Conservation (phyloP, 164 flowering plant genomes). For the Litsea cubeba region DNA sequence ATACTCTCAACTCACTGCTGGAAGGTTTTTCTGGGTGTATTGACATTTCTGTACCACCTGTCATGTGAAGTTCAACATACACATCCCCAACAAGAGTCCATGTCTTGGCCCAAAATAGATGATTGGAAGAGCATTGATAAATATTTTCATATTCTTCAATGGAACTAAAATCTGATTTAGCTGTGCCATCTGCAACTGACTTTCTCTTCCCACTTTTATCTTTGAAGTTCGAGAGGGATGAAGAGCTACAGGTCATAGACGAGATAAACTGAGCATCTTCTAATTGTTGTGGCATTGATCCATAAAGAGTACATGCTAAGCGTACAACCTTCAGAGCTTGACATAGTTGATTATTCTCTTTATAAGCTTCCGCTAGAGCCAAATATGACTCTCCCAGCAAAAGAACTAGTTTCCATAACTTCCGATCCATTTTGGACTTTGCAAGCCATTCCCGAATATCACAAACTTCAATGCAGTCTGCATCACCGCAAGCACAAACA, state of each 20-base stretch:
- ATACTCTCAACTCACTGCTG: conserved; percentile 52
- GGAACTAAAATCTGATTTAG: conserved; percentile 15
- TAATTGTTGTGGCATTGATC: conserved; percentile 87
- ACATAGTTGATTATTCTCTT: conserved; percentile 69
- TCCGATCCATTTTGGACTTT: conserved; percentile 76
- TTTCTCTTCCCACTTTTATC: conserved; percentile 20
- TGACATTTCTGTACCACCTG: conserved; percentile 39
- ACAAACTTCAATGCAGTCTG: conserved; percentile 96
- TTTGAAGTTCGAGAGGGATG: conserved; percentile 13
- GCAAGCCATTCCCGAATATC: conserved; percentile 95
- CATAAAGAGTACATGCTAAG: conserved; percentile 86
- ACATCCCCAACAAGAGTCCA: conserved; percentile 96
- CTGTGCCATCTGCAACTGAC: conserved; percentile 13
- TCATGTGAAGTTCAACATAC: conserved; percentile 59
- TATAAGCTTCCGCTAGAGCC: conserved; percentile 88
- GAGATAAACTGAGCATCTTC: conserved; percentile 69
- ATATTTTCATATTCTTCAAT: conserved; percentile 16
- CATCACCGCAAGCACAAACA: conserved; percentile 88
- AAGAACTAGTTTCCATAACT: conserved; percentile 91
- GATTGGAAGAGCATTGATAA: conserved; percentile 42
- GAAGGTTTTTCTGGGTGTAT: conserved; percentile 23
- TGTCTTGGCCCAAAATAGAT: conserved; percentile 84
- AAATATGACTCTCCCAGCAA: conserved; percentile 97
- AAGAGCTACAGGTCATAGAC: conserved; percentile 43
- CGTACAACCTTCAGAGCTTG: conserved; percentile 80